Percentiles rank a stretch among this genome's conserved stretches.
Evolutionary conservation across 1,139 yeast species (phyloP).

Genomic region (Saccharomyces hybrid): DNA sequence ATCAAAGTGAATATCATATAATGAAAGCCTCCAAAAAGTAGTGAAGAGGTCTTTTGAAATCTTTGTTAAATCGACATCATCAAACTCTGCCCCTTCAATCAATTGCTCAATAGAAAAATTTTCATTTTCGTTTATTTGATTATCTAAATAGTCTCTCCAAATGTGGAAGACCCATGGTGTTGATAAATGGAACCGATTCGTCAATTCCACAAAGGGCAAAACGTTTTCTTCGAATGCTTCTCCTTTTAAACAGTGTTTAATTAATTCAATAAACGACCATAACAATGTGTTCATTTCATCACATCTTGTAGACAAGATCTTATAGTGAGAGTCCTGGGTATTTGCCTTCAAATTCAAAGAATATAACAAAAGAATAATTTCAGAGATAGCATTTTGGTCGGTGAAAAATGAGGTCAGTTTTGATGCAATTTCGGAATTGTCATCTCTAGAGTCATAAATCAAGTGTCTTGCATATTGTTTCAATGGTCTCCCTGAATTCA

Average conservation of each 20-base stretch:
- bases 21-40: constrained; percentile 66
- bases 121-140: constrained; percentile 8
- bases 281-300: constrained; percentile 66
- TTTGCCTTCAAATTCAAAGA: constrained; percentile 42
- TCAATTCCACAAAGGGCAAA: constrained; percentile 42
- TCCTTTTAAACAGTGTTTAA: constrained; percentile 44
- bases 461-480: constrained; percentile 50
- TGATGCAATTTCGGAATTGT: constrained; percentile 43
- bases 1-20: constrained; percentile 66
- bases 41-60: constrained; percentile 43
- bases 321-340: constrained; percentile 48
- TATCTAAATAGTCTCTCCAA: constrained; percentile 49
- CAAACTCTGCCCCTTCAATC: constrained; percentile 18
- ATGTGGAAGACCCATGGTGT: constrained; percentile 69
- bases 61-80: constrained; percentile 33
- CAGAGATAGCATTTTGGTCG: constrained; percentile 45
- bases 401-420: constrained; percentile 45
- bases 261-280: constrained; percentile 54
- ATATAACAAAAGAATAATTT: constrained; percentile 57
- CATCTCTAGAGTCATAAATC: constrained; percentile 55
- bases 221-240: constrained; percentile 37
- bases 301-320: constrained; percentile 59
- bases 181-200: constrained; percentile 44
- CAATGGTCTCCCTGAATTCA: constrained; percentile 59
- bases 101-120: constrained; percentile 23